phyloP scores from a whole-genome alignment of 2,329 filamentous ascomycete genomes.

The Fusarium concolor region DNA sequence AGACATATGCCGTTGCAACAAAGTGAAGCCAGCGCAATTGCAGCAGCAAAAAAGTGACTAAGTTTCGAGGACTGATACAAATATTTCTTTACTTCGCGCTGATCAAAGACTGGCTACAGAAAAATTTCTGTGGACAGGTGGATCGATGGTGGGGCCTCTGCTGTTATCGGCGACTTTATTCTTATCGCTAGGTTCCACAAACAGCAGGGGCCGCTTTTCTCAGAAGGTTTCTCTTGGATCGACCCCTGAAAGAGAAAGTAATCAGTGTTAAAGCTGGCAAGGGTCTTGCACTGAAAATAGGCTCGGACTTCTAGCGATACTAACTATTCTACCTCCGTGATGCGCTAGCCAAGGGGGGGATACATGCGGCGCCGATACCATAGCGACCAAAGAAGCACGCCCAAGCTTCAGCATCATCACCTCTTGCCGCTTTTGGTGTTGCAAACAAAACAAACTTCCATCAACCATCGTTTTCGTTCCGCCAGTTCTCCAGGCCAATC shows the following conservation, averaged over 20 bases:
- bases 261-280: not conserved
- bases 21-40: constrained; percentile 4
- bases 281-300: accelerated
- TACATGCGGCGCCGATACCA: constrained; percentile 11
- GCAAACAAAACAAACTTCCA: constrained; percentile 29
- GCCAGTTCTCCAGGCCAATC: not conserved
- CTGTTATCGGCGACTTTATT: constrained; percentile 27
- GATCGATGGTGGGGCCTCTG: constrained; percentile 33
- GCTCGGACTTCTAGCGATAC: not conserved
- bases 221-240: not conserved
- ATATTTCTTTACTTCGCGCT: constrained; percentile 27
- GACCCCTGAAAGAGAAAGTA: constrained; percentile 1
- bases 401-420: constrained; percentile 15
- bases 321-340: not conserved
- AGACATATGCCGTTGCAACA: constrained; percentile 49
- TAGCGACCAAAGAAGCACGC: constrained; percentile 19
- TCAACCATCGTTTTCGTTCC: not conserved
- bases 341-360: constrained; percentile 2
- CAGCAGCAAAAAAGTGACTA: constrained; percentile 13
- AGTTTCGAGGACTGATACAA: constrained; percentile 10
- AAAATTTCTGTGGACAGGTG: constrained; percentile 45
- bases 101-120: constrained; percentile 28
- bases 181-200: constrained; percentile 30
- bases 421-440: constrained; percentile 10
- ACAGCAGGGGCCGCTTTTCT: not conserved